Evolutionary conservation across 1,139 yeast species (phyloP).

Genomic region (Taphrina betulina): DNA sequence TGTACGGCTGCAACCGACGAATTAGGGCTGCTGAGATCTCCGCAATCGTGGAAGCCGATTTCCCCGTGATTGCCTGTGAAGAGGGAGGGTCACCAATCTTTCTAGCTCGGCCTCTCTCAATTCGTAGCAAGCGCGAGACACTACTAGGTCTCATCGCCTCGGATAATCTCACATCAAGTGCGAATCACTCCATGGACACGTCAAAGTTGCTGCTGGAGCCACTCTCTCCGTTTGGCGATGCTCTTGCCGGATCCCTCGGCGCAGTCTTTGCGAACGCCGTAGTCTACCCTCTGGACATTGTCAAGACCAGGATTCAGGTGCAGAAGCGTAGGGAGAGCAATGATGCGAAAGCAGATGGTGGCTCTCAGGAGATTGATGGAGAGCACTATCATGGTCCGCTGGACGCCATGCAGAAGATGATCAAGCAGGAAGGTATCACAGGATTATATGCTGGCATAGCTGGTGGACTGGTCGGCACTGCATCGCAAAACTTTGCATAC

Average conservation of each 20-base stretch:
- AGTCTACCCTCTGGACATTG: constrained; percentile 85
- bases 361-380: constrained; percentile 35
- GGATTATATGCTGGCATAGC: constrained; percentile 77
- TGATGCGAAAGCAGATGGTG: constrained; percentile 37
- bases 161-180: too few relatives aligned
- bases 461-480: constrained; percentile 69
- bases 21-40: too few relatives aligned
- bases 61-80: too few relatives aligned
- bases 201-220: constrained; percentile 12
- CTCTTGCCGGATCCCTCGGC: constrained; percentile 81
- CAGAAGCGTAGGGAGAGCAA: constrained; percentile 36
- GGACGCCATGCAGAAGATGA: constrained; percentile 27
- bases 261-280: constrained; percentile 78
- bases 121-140: too few relatives aligned
- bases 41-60: too few relatives aligned
- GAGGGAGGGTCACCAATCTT: too few relatives aligned
- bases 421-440: constrained; percentile 42
- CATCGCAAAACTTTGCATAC: constrained; percentile 78
- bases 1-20: too few relatives aligned
- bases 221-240: constrained; percentile 61
- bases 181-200: background rate
- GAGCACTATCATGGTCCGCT: constrained; percentile 23
- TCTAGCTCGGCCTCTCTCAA: too few relatives aligned
- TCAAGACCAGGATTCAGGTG: constrained; percentile 76
- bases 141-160: too few relatives aligned